Percentiles rank a stretch among this genome's conserved stretches.
Conservation (phyloP, 139 green algal species). For the Penium margaritaceum region DNA sequence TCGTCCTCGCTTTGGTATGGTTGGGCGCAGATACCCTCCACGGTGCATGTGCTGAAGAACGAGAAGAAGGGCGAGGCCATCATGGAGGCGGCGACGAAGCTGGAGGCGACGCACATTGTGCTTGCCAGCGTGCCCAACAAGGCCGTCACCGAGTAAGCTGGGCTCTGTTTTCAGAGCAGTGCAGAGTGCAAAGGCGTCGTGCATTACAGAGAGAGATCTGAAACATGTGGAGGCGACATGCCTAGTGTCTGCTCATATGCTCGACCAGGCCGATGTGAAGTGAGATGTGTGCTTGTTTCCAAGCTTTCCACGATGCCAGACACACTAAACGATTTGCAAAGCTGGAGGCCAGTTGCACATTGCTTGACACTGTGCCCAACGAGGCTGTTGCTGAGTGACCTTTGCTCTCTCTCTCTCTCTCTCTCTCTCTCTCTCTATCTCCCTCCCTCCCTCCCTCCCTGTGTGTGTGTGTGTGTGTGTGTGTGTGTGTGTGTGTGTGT, state of each 20-base stretch:
- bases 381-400: too few species aligned
- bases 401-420: too few species aligned
- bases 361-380: too few species aligned
- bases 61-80: constrained; percentile 6
- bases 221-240: too few species aligned
- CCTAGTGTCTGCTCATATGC: not conserved
- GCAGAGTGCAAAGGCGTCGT: not conserved
- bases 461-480: too few species aligned
- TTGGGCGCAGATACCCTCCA: not conserved
- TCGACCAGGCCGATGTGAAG: not conserved
- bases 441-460: too few species aligned
- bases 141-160: not conserved
- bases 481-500: too few species aligned
- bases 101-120: constrained; percentile 8
- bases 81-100: not conserved
- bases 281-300: not conserved
- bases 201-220: too few species aligned
- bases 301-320: not conserved
- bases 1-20: not conserved
- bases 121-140: constrained; percentile 10
- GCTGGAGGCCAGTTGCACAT: too few species aligned
- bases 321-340: too few species aligned
- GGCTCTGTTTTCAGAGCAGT: not conserved
- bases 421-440: too few species aligned
- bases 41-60: constrained; percentile 12